Evolutionary conservation across 768 basidiomycete genomes (phyloP), one percentile per base, ranked within the genome.

Genomic region (Hemileccinum impolitum): DNA sequence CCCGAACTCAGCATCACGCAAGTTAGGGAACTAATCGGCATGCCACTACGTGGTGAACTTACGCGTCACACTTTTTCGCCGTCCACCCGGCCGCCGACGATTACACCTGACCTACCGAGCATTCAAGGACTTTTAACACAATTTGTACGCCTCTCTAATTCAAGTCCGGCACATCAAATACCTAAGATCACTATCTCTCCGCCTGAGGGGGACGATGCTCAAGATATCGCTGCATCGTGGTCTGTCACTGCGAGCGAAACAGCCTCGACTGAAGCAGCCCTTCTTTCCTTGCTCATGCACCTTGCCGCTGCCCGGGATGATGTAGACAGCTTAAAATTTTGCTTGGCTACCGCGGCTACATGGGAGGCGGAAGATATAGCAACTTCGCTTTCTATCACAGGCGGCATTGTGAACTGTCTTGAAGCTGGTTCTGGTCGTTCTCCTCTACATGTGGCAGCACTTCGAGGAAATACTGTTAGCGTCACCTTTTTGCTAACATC

Each of bases 41-140:
- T 77, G 30, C 87, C 94, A 4, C 74, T 96, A 11, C 90, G 94
- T 7, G 94, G 94, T 39, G 94, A 97, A 67, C 81, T 97, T 36
- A 92, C 88, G 0, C 75, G 78, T 19, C 62, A 75, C 21, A 64
- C 78, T 7, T 69, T 66, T 19, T 63, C 76, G 10, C 63, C 76
- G 0, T 69, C 78, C 2, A 74, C 68, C 42, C 72, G 74, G 26
- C 76, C 56, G 1, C 60, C 68, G 1, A 67, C 69, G 6, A 47
- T 42, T 26, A 74, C 77, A 6, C 68, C 75, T 41, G 77, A 78
- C 51, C 65, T 84, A 14, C 80, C 83, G 32, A 78, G 72, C 47
- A 78, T 92, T 30, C 81, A 84, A 44, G 77, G 75, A 4, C 70
- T 90, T 32, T 73, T 93, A 13, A 73, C 79, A 1, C 84, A 87